Base-by-base conservation (phyloP, 2,329 filamentous ascomycete species). In the Clarireedia sp. region DNA sequence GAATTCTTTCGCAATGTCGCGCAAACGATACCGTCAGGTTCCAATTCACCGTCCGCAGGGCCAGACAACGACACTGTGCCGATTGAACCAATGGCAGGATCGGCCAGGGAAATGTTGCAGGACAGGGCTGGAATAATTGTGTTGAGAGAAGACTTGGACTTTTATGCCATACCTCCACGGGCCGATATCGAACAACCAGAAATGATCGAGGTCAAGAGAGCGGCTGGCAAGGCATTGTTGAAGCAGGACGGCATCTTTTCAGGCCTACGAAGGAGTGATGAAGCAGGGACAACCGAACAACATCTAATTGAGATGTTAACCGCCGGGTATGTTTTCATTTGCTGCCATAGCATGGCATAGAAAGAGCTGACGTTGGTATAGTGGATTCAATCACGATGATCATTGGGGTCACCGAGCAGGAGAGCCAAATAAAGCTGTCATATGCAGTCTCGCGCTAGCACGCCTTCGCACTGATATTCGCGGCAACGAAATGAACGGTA, bases 261-360 rank as follows among this genome's bases (percentile, higher is more conserved):
- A 3, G 94, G 94, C 0, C 75, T 99, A 47, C 87, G 94, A 71
- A 90, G 92, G 70, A 97, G 92, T 66, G 91, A 99, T 64, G 94
- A 99, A 73, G 86, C 89, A 17, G 94, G 94, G 19, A 96, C 92
- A 17, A 99, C 94, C 0, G 94, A 99, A 73, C 94, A 96, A 64
- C 94, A 99, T 76, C 78, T 99, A 40, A 99, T 99, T 67, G 94
- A 99, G 76, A 99, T 99, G 94, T 74, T 99, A 72, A 99, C 94
- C 54, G 94, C 94, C 68, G 94, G 92, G 92, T 97, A 78, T 74
- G 86, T 76, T 26, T 29, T 19, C 19, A 6, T 41, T 26, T 3
- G 16, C 3, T 48, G 8, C 19, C 14, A 23, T 45, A 17, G 8
- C 14, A 14, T 45, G 16, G 8, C 17, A 38, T 17, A 9, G 16